These are phyloP conservation scores for Aspergillus pseudonomiae DNA, from an alignment of 2,329 filamentous ascomycete species.

Conservation along the genomic window DNA sequence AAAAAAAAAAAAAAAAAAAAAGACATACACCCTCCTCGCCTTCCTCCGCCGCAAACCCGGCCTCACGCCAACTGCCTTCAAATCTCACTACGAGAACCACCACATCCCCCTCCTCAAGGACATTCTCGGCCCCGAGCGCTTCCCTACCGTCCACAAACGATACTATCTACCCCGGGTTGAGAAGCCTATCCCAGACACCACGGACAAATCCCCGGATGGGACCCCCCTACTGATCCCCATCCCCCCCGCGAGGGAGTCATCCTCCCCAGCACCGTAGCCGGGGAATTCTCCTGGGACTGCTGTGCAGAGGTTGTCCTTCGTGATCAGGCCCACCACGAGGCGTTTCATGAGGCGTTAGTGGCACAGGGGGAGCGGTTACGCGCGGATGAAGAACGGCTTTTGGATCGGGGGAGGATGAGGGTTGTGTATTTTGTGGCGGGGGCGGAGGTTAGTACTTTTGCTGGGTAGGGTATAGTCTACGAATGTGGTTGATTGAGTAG, in stretches of 20 bases:
- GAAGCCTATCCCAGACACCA: no score
- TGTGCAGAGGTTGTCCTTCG: background rate
- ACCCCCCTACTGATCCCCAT: no score
- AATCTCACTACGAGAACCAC: background rate
- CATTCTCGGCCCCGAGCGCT: background rate
- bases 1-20: no score
- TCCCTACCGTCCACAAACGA: background rate
- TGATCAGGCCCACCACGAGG: background rate
- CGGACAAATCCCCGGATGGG: no score
- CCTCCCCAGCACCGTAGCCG: background rate
- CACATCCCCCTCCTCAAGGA: background rate
- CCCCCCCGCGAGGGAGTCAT: background rate
- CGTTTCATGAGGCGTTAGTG: background rate
- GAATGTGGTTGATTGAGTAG: no score
- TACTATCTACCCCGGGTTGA: background rate
- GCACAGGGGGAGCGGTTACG: background rate
- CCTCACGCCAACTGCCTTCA: background rate
- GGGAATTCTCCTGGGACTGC: background rate
- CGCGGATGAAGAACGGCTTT: background rate
- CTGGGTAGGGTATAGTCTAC: background rate
- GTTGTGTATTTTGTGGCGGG: background rate
- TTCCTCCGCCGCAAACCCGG: background rate
- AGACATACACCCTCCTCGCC: background rate
- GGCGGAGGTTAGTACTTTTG: background rate
- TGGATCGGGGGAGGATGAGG: background rate